Percentiles rank a stretch among this genome's conserved stretches.
phyloP scores from a whole-genome alignment of 805 yeast species.

The Ogataea glucozyma region DNA sequence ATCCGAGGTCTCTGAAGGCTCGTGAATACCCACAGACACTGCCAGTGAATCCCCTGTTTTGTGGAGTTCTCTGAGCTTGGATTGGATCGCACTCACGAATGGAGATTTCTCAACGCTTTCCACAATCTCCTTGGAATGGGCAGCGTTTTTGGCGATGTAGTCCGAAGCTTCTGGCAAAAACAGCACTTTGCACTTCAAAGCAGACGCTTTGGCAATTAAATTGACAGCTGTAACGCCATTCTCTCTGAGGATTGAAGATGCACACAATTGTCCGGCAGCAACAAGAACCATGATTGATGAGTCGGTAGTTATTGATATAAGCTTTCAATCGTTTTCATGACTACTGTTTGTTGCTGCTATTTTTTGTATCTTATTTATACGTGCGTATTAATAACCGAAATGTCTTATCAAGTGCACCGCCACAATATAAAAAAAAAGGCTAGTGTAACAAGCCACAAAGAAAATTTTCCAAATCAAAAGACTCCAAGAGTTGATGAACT shows the following conservation, averaged over 20 bases:
- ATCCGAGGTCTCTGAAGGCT: constrained; percentile 52
- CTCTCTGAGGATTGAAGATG: constrained; percentile 58
- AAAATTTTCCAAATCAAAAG: constrained; percentile 2
- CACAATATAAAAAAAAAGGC: no score
- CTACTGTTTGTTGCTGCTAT: neutral
- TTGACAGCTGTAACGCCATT: constrained; percentile 62
- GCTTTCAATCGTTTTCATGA: neutral
- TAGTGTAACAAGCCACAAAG: no score
- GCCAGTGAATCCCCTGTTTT: constrained; percentile 45
- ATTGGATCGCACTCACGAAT: constrained; percentile 46
- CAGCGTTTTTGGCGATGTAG: constrained; percentile 71
- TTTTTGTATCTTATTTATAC: no score
- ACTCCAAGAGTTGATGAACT: no score
- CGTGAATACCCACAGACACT: constrained; percentile 88
- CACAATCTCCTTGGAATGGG: constrained; percentile 65
- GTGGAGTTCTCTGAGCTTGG: constrained; percentile 45
- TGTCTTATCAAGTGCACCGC: constrained; percentile 1
- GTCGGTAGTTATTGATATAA: constrained; percentile 9
- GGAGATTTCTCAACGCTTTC: constrained; percentile 42
- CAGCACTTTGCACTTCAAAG: constrained; percentile 60
- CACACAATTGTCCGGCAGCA: constrained; percentile 87
- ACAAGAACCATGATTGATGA: constrained; percentile 51
- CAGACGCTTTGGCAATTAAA: constrained; percentile 65
- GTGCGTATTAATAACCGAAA: no score
- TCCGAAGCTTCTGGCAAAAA: constrained; percentile 95